Conservation (phyloP, 2,329 filamentous ascomycete genomes). For the Neopestalotiopsis sp. region DNA sequence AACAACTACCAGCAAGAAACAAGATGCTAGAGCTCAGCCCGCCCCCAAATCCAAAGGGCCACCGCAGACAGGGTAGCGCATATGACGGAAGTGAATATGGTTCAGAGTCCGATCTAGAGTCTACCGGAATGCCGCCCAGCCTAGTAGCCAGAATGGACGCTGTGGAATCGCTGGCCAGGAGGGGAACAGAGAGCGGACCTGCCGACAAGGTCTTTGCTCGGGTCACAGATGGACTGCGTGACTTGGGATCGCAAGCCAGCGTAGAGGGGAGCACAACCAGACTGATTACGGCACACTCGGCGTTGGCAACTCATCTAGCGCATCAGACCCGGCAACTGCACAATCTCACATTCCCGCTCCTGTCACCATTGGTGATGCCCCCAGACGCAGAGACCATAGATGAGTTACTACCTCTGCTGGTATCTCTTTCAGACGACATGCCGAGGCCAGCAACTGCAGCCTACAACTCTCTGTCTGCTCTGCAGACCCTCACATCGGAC, state of each 20-base stretch:
- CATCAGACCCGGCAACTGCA: constrained; percentile 80
- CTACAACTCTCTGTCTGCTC: constrained; percentile 68
- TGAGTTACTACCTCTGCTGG: constrained; percentile 69
- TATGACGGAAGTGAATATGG: constrained; percentile 80
- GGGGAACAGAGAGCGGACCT: constrained; percentile 68
- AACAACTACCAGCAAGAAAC: constrained; percentile 27
- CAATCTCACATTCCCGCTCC: constrained; percentile 71
- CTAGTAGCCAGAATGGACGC: constrained; percentile 74
- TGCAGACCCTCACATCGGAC: constrained; percentile 74
- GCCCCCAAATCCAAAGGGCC: constrained; percentile 49
- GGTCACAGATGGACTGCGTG: constrained; percentile 71
- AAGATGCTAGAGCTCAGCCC: constrained; percentile 49
- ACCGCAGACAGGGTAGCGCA: constrained; percentile 59
- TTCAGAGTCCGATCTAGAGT: constrained; percentile 72
- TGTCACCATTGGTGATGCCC: constrained; percentile 70
- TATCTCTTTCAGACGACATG: constrained; percentile 68
- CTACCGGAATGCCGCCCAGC: constrained; percentile 68
- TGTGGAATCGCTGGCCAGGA: constrained; percentile 71
- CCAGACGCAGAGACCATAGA: constrained; percentile 70
- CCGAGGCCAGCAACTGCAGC: constrained; percentile 67
- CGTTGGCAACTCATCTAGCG: constrained; percentile 73
- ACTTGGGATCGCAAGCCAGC: constrained; percentile 74
- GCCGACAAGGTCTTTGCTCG: constrained; percentile 71
- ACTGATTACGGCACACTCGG: constrained; percentile 76
- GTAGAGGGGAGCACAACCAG: constrained; percentile 75